Evolutionary conservation across 1,284 basidiomycete genomes (phyloP).

Genomic region (Cryptococcus jaspeensis): DNA sequence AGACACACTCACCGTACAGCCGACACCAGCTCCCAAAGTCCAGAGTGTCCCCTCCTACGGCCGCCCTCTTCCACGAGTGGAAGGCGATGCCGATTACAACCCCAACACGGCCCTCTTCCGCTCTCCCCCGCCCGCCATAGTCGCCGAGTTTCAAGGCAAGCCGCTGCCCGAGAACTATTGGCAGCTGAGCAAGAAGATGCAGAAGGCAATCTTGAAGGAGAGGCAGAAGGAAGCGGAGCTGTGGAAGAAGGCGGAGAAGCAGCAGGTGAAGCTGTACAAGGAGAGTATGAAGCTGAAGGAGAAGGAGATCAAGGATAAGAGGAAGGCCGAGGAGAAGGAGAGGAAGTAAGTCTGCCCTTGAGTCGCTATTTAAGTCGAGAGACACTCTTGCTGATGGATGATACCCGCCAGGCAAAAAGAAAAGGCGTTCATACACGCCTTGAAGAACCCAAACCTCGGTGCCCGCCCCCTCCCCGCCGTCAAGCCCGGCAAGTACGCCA

Average conservation of each 20-base stretch:
- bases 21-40: too few species aligned
- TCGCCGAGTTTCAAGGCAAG: too few species aligned
- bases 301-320: conserved; percentile 13
- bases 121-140: too few species aligned
- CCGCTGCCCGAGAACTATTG: neutral
- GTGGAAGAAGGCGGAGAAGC: conserved; percentile 17
- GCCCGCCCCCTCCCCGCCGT: too few species aligned
- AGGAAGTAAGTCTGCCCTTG: conserved; percentile 10
- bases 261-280: conserved; percentile 21
- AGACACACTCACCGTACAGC: too few species aligned
- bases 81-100: too few species aligned
- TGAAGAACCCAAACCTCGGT: too few species aligned
- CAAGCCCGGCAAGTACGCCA: neutral
- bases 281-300: conserved; percentile 14
- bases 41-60: too few species aligned
- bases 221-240: conserved; percentile 9
- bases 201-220: conserved; percentile 8
- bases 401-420: neutral
- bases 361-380: neutral
- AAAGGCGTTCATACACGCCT: neutral
- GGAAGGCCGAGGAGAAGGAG: conserved; percentile 10
- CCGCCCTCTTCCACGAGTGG: too few species aligned
- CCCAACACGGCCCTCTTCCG: too few species aligned
- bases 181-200: neutral
- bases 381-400: neutral